Percentiles rank a stretch among this genome's conserved stretches.
These are phyloP conservation scores for Triticum timopheevii DNA, from an alignment of 176 grass and related monocot species.

Conservation along the genomic window DNA sequence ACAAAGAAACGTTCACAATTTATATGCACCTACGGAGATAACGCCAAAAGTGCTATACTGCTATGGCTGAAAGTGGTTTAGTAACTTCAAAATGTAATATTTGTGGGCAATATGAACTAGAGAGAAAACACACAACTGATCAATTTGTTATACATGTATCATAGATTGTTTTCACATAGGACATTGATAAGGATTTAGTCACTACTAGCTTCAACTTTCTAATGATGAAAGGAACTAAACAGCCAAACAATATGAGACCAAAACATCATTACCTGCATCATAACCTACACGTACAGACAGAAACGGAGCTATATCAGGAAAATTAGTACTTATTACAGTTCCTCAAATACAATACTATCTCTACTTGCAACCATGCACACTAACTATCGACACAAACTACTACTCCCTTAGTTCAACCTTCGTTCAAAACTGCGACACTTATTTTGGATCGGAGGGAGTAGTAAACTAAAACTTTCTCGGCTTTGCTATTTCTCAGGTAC, in stretches of 20 bases:
- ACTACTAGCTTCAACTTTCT: not conserved
- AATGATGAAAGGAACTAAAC: not conserved
- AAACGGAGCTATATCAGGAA: not conserved
- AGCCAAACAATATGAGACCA: not conserved
- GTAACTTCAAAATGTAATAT: not conserved
- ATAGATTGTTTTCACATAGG: not conserved
- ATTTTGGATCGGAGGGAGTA: too few species aligned
- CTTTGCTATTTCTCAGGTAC: too few species aligned
- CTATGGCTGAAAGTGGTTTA: not conserved
- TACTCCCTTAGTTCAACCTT: too few species aligned
- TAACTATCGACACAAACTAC: not conserved
- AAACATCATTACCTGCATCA: not conserved
- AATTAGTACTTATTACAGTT: not conserved
- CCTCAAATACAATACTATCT: not conserved
- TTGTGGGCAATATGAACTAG: not conserved
- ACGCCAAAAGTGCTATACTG: not conserved
- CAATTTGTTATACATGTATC: not conserved
- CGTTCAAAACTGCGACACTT: too few species aligned
- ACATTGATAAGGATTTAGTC: not conserved
- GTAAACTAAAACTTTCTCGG: too few species aligned
- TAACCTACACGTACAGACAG: not conserved
- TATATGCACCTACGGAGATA: not conserved
- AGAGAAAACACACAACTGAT: not conserved
- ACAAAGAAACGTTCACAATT: not conserved
- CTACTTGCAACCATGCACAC: not conserved